These are phyloP conservation scores for Pichia heedii DNA, from an alignment of 805 yeast genomes.

Conservation along the genomic window DNA sequence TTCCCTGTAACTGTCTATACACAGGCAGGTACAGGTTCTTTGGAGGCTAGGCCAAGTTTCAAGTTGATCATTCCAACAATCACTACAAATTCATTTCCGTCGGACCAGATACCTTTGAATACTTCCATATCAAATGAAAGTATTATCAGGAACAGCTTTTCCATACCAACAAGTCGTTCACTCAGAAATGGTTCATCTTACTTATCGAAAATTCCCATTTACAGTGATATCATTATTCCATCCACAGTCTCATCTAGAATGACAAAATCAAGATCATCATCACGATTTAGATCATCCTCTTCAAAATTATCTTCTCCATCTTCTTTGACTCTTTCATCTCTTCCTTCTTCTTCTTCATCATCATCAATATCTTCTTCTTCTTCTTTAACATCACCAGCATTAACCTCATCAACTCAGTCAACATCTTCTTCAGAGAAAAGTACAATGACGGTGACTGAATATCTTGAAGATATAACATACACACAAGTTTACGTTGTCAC, in stretches of 20 bases:
- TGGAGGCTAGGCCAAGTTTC: constrained; percentile 3
- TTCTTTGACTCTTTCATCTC: not conserved
- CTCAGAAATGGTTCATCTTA: not conserved
- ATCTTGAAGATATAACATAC: constrained; percentile 14
- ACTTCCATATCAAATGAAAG: not conserved
- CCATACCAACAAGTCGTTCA: not conserved
- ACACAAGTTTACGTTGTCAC: constrained; percentile 25
- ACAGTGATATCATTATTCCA: too few species aligned
- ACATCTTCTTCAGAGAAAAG: not conserved
- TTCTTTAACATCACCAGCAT: not conserved
- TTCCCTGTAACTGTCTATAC: constrained; percentile 8
- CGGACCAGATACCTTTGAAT: constrained; percentile 1
- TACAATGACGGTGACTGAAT: constrained; percentile 14
- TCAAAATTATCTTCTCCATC: not conserved
- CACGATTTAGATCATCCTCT: not conserved
- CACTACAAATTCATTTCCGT: constrained; percentile 12
- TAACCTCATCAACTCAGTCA: not conserved
- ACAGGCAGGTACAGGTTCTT: constrained; percentile 2
- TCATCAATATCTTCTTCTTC: not conserved
- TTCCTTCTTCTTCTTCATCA: not conserved
- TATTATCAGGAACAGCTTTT: not conserved
- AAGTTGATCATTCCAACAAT: constrained; percentile 11
- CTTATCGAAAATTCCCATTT: not conserved
- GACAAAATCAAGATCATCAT: too few species aligned
- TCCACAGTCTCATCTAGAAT: too few species aligned